These are phyloP conservation scores for Phytophthora hybrid DNA, from an alignment of 352 stramenopile genomes.

Conservation along the genomic window DNA sequence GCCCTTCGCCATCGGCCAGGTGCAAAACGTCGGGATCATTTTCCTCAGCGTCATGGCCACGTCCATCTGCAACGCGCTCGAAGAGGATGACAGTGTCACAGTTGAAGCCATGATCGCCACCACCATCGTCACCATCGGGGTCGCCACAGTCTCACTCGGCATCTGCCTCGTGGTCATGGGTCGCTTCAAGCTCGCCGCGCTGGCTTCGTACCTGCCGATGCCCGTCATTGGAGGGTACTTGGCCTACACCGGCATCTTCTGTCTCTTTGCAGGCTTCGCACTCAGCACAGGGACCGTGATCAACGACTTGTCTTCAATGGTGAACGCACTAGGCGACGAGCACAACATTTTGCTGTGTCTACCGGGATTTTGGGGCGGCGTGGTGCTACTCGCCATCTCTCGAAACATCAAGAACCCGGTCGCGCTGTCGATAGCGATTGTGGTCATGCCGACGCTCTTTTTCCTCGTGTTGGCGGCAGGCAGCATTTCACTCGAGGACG, in stretches of 20 bases:
- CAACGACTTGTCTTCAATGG: constrained; percentile 84
- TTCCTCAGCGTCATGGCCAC: constrained; percentile 95
- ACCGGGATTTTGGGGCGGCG: constrained; percentile 82
- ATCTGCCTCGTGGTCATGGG: constrained; percentile 93
- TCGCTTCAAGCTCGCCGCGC: constrained; percentile 91
- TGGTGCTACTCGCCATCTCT: constrained; percentile 80
- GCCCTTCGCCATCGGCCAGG: constrained; percentile 97
- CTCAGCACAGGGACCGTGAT: constrained; percentile 91
- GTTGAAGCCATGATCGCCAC: constrained; percentile 92
- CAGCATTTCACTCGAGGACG: constrained; percentile 86
- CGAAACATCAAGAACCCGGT: constrained; percentile 76
- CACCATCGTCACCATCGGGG: constrained; percentile 91
- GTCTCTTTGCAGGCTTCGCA: constrained; percentile 89
- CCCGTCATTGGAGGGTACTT: constrained; percentile 98
- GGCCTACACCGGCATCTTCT: constrained; percentile 98
- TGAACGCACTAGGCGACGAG: constrained; percentile 53
- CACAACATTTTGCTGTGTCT: constrained; percentile 82
- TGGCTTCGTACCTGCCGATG: constrained; percentile 97
- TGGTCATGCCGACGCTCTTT: constrained; percentile 90
- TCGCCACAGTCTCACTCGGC: constrained; percentile 92
- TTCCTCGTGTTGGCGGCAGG: constrained; percentile 86
- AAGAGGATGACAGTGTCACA: constrained; percentile 55
- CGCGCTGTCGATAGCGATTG: constrained; percentile 76
- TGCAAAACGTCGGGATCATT: constrained; percentile 98
- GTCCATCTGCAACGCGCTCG: constrained; percentile 85